Evolutionary conservation across 1,139 yeast species (phyloP).

Genomic region (Yamadazyma dushanensis): DNA sequence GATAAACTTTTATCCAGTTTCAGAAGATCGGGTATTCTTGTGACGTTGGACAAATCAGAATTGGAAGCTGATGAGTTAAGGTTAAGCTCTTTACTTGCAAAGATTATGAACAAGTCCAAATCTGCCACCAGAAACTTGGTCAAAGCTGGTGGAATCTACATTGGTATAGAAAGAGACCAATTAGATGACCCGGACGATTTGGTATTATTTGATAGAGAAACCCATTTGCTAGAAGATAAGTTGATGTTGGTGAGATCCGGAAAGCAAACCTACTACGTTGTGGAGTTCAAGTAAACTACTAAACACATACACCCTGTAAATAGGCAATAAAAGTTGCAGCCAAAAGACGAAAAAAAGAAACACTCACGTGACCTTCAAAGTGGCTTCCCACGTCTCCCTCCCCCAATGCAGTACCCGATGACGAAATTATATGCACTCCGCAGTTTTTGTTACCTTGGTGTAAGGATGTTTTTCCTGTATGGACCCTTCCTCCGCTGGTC

Average conservation of each 20-base stretch:
- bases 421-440: no score
- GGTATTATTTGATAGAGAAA: constrained; percentile 42
- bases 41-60: constrained; percentile 33
- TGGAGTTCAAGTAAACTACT: constrained; percentile 33
- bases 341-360: no score
- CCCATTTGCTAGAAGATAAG: constrained; percentile 57
- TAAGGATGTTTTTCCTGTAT: neutral
- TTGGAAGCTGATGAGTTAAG: constrained; percentile 38
- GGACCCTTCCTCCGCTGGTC: constrained; percentile 15
- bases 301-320: constrained; percentile 10
- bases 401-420: no score
- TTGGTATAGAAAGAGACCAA: constrained; percentile 64
- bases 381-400: no score
- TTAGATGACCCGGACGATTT: constrained; percentile 51
- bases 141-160: constrained; percentile 68
- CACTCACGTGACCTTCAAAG: no score
- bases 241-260: constrained; percentile 73
- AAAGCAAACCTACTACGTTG: constrained; percentile 63
- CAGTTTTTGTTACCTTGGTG: neutral
- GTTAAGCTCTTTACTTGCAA: constrained; percentile 41
- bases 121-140: constrained; percentile 64
- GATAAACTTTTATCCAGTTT: constrained; percentile 60
- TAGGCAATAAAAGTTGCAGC: constrained; percentile 2
- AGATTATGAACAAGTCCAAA: constrained; percentile 39
- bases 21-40: constrained; percentile 59